Conservation (phyloP, 2,329 filamentous ascomycete species). For the Dothistroma pini region DNA sequence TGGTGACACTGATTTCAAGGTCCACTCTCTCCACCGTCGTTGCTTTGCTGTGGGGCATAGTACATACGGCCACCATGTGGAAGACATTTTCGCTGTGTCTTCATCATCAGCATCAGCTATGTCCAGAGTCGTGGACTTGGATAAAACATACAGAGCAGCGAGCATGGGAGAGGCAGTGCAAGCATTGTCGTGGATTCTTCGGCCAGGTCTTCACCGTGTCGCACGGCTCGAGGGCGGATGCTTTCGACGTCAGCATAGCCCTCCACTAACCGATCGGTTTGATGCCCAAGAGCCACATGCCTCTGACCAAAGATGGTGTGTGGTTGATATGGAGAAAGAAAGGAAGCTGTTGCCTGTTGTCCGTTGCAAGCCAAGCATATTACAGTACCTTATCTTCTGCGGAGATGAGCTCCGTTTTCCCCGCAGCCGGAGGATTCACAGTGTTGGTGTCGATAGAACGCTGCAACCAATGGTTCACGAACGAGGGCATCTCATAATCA, state of each 20-base stretch:
- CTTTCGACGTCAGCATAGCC: not conserved
- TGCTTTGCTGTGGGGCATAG: constrained; percentile 9
- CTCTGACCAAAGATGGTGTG: not conserved
- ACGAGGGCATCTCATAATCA: too few species aligned
- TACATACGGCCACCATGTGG: constrained; percentile 1
- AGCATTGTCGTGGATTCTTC: not conserved
- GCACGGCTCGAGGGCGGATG: not conserved
- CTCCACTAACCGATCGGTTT: constrained; percentile 1
- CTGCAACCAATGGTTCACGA: not conserved
- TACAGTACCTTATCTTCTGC: not conserved
- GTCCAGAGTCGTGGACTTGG: not conserved
- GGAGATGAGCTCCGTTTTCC: not conserved
- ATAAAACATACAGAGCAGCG: not conserved
- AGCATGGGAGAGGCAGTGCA: not conserved
- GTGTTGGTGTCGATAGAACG: not conserved
- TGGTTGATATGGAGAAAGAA: not conserved
- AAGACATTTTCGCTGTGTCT: not conserved
- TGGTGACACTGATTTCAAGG: constrained; percentile 19
- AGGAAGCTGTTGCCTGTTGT: not conserved
- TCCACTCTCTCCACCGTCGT: constrained; percentile 18
- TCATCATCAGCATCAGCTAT: not conserved
- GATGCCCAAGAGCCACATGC: not conserved
- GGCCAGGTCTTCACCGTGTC: not conserved
- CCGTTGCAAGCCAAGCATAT: too few species aligned
- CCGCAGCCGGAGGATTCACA: not conserved